Conservation (phyloP, 306 rosid genomes). For the Trifolium dubium region DNA sequence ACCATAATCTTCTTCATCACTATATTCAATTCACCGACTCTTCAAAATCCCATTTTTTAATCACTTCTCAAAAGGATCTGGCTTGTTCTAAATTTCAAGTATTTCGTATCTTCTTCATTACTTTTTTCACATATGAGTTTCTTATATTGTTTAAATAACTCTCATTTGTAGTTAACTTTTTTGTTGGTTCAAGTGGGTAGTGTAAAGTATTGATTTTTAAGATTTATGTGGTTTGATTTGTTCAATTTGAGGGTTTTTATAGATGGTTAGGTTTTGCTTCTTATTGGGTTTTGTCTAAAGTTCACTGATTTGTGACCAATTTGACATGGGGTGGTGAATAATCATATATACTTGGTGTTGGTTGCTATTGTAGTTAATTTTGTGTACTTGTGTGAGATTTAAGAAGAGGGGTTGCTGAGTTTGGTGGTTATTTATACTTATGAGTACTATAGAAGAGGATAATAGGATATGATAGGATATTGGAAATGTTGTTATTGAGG, state of each 20-base stretch:
- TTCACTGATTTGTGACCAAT: slow-evolving; percentile 44
- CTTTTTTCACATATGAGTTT: slow-evolving; percentile 33
- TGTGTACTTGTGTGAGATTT: slow-evolving; percentile 32
- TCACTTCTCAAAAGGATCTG: slow-evolving; percentile 43
- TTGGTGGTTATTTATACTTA: slow-evolving; percentile 22
- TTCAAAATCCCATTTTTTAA: slow-evolving; percentile 43
- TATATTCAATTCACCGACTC: slow-evolving; percentile 36
- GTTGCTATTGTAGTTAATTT: slow-evolving; percentile 32
- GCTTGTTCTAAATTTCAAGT: slow-evolving; percentile 32
- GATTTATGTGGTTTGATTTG: slow-evolving; percentile 47
- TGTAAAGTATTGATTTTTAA: slow-evolving; percentile 48
- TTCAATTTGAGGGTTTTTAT: slow-evolving; percentile 37
- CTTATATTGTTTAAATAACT: slow-evolving; percentile 39
- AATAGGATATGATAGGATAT: slow-evolving; percentile 38
- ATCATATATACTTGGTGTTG: background rate
- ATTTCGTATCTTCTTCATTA: slow-evolving; percentile 22
- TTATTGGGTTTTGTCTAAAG: slow-evolving; percentile 32
- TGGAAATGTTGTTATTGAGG: slow-evolving; percentile 52
- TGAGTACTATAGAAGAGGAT: slow-evolving; percentile 47
- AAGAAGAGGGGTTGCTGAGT: slow-evolving; percentile 28
- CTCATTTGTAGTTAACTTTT: slow-evolving; percentile 38
- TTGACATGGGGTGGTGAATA: slow-evolving; percentile 50
- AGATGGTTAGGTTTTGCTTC: slow-evolving; percentile 8
- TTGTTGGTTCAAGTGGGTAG: slow-evolving; percentile 39
- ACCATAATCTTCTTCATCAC: slow-evolving; percentile 27